Conservation (phyloP, 495 filamentous ascomycete species). For the Pseudotulostoma volvatum region DNA sequence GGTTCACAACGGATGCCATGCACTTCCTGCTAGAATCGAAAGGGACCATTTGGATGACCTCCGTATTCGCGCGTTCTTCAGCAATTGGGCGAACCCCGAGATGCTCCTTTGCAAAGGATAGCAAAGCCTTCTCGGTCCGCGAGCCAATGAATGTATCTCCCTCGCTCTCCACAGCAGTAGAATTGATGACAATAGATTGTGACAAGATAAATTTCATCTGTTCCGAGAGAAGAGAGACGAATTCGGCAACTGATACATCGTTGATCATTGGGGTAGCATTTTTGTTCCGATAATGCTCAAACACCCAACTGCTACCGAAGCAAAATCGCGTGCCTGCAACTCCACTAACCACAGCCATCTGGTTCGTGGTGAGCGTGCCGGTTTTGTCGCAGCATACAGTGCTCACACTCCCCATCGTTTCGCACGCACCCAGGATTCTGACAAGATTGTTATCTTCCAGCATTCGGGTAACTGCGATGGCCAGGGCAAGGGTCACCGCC, state of each 20-base stretch:
- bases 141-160: conserved; percentile 55
- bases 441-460: conserved; percentile 43
- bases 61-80: conserved; percentile 44
- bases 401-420: conserved; percentile 74
- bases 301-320: too few species aligned
- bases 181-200: conserved; percentile 57
- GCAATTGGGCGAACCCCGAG: conserved; percentile 49
- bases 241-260: background rate
- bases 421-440: conserved; percentile 48
- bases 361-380: conserved; percentile 65
- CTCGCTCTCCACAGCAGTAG: conserved; percentile 62
- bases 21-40: conserved; percentile 65
- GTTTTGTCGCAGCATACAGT: conserved; percentile 91
- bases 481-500: conserved; percentile 37
- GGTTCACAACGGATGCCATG: conserved; percentile 50
- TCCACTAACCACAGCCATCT: conserved; percentile 54
- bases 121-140: conserved; percentile 61
- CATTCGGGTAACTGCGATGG: conserved; percentile 44
- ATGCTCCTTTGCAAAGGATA: conserved; percentile 48
- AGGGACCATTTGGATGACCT: conserved; percentile 51
- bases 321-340: conserved; percentile 30
- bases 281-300: too few species aligned
- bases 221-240: background rate
- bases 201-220: conserved; percentile 23
- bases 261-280: background rate